Base-by-base conservation (phyloP, 2,329 filamentous ascomycete genomes). In the Ophiocordyceps polyrhachis-furcata region DNA sequence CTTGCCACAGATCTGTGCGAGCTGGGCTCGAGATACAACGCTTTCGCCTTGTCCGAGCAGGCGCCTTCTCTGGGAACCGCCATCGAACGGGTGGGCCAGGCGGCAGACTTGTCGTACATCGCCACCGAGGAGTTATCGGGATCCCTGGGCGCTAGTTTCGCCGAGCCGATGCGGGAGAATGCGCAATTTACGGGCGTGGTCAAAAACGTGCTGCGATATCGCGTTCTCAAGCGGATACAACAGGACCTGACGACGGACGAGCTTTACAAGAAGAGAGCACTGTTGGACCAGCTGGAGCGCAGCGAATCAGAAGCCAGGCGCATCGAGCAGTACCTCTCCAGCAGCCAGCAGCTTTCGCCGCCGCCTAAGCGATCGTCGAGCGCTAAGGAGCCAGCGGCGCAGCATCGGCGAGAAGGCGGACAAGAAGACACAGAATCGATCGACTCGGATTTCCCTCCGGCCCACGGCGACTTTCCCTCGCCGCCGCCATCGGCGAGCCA, bases 221-320 rank as follows among this genome's bases (percentile, higher is more conserved):
- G 91, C 15, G 81, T 96, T 3, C 67, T 95, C 49, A 98, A 98
- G 67, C 76, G 91, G 42, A 85, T 98, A 44, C 91, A 98, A 58
- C 87, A 96, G 60, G 91, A 98, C 58, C 89, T 96, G 79, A 96
- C 91, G 1, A 81, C 81, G 41, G 91, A 98, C 47, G 88, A 98
- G 55, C 69, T 98, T 12, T 74, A 81, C 45, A 94, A 89, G 69
- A 96, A 96, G 67, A 78, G 74, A 54, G 67, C 73, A 3, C 70
- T 91, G 13, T 70, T 98, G 14, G 85, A 93, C 41, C 83, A 88
- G 42, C 67, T 98, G n/a, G 91, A 98, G 65, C 77, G 79, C 47
- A 96, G 89, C 56, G 91, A 98, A 62, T 74, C 82, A 6, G 91
- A 98, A 64, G 88, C 91, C 1, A 83, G 83, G 56, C 79, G 93